phyloP scores from a whole-genome alignment of 2,329 filamentous ascomycete species.

The Mariannaea elegans region DNA sequence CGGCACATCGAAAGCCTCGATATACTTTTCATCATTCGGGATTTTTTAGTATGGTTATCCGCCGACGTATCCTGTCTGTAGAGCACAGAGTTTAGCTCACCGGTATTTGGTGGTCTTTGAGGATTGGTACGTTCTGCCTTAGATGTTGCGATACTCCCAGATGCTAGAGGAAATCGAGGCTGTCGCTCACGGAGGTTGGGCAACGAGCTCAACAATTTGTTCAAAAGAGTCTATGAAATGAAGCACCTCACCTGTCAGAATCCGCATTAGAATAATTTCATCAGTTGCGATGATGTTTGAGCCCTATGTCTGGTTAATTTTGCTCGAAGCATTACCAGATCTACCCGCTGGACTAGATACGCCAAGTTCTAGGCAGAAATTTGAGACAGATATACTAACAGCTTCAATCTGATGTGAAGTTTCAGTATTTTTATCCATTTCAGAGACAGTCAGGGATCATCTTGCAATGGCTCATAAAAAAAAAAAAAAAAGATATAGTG shows the following conservation, averaged over 20 bases:
- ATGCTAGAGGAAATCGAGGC: background rate
- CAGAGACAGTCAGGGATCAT: background rate
- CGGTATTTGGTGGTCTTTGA: background rate
- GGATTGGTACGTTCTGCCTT: slow-evolving; percentile 1
- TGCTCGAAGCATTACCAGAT: too few species aligned
- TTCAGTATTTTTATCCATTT: background rate
- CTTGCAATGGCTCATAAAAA: background rate
- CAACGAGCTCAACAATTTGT: background rate
- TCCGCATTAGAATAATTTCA: background rate
- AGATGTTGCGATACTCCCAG: background rate
- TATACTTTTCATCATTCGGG: background rate
- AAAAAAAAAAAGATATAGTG: background rate
- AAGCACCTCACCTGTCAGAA: background rate
- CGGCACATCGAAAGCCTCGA: background rate
- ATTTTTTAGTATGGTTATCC: background rate
- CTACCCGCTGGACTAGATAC: background rate
- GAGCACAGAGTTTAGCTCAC: background rate
- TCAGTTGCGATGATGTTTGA: background rate
- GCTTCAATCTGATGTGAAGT: background rate
- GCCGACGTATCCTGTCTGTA: too few species aligned
- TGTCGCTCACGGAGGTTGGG: background rate
- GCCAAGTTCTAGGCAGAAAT: too few species aligned
- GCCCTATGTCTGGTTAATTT: background rate
- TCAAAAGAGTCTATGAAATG: background rate
- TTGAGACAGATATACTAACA: too few species aligned